A percentile compares a stretch with the other conserved stretches of the same genome.
phyloP scores from a whole-genome alignment of 192 early-diverging fungal species.

The Rhizoclosmatium globosum region DNA sequence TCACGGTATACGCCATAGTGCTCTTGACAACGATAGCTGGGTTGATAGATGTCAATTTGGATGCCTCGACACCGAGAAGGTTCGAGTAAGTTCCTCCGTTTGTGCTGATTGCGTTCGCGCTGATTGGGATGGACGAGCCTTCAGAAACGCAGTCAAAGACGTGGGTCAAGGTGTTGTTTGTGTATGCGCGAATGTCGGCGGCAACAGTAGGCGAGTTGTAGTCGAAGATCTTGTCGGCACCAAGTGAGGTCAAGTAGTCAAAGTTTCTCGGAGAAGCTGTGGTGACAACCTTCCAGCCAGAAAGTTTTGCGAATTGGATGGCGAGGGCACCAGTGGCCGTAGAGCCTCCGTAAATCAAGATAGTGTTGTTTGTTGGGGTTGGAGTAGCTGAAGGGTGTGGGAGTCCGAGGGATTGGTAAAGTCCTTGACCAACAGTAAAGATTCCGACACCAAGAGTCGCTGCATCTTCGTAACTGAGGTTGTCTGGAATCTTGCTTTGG shows the following conservation, averaged over 20 bases:
- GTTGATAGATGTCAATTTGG: background rate
- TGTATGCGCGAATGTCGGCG: slow-evolving; percentile 30
- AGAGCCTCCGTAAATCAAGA: slow-evolving; percentile 46
- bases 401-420: slow-evolving; percentile 23
- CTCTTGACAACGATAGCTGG: slow-evolving; percentile 16
- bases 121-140: slow-evolving; percentile 30
- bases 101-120: slow-evolving; percentile 18
- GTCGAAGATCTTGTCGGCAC: slow-evolving; percentile 42
- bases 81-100: background rate
- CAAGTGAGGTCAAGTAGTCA: slow-evolving; percentile 28
- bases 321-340: slow-evolving; percentile 48
- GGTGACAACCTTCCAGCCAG: slow-evolving; percentile 10
- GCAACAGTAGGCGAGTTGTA: slow-evolving; percentile 40
- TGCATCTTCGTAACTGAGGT: slow-evolving; percentile 22
- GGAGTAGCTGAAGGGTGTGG: slow-evolving; percentile 9
- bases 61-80: background rate
- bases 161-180: slow-evolving; percentile 27
- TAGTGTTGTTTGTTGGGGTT: slow-evolving; percentile 1
- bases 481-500: slow-evolving; percentile 2
- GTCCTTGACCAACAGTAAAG: slow-evolving; percentile 17
- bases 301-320: slow-evolving; percentile 46
- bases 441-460: slow-evolving; percentile 12
- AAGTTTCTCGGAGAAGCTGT: slow-evolving; percentile 34
- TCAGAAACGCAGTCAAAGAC: slow-evolving; percentile 39
- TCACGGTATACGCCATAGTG: slow-evolving; percentile 40